Conservation (phyloP, 1,284 basidiomycete genomes). For the Pseudozyma tsukubaensis region DNA sequence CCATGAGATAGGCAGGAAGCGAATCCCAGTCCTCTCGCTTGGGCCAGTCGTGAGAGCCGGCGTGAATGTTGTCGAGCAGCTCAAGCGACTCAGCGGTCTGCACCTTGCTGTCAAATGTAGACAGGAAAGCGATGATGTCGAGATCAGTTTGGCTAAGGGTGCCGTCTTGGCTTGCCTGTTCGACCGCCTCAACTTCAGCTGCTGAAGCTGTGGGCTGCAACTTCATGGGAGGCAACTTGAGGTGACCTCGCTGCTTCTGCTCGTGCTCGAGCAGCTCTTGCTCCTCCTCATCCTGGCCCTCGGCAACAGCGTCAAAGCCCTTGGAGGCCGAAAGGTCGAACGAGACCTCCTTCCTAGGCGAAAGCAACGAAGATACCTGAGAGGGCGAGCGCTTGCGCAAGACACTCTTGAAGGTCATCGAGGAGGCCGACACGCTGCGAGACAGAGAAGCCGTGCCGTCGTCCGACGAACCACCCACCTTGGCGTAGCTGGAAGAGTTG, state of each 20-base stretch:
- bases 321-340: slow-evolving; percentile 24
- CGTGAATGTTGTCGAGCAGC: slow-evolving; percentile 32
- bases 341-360: slow-evolving; percentile 43
- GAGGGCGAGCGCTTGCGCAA: slow-evolving; percentile 29
- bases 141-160: slow-evolving; percentile 31
- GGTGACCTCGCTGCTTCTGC: slow-evolving; percentile 36
- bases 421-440: not conserved
- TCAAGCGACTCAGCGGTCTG: slow-evolving; percentile 41
- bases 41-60: slow-evolving; percentile 26
- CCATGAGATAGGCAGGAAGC: slow-evolving; percentile 36
- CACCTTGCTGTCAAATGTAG: slow-evolving; percentile 43
- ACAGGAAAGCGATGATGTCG: slow-evolving; percentile 45
- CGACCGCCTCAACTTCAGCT: not conserved
- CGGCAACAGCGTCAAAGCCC: slow-evolving; percentile 15
- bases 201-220: slow-evolving; percentile 12
- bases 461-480: slow-evolving; percentile 38
- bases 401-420: slow-evolving; percentile 28
- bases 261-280: slow-evolving; percentile 41
- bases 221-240: slow-evolving; percentile 40
- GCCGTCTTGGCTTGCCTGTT: not conserved
- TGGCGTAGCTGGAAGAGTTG: slow-evolving; percentile 34
- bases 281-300: slow-evolving; percentile 19
- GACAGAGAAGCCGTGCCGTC: slow-evolving; percentile 21
- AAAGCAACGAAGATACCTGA: slow-evolving; percentile 10
- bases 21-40: slow-evolving; percentile 42